These are phyloP conservation scores for Hygrophoropsis aurantiaca DNA, from an alignment of 768 basidiomycete genomes.

Conservation along the genomic window DNA sequence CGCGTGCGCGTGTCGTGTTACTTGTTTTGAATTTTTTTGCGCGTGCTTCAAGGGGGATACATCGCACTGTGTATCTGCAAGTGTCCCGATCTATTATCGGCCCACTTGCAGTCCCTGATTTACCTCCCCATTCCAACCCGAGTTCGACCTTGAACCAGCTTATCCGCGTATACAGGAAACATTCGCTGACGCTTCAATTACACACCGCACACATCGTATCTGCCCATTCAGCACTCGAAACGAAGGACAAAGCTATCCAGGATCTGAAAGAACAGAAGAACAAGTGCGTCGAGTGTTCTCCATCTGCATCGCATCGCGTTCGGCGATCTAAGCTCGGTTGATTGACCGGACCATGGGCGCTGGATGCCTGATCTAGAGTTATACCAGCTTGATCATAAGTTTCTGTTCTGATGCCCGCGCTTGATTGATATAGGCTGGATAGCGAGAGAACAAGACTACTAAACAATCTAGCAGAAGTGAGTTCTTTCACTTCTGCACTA, in stretches of 20 bases:
- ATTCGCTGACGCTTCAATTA: slow-evolving; percentile 78
- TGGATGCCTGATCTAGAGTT: background rate
- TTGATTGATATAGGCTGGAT: slow-evolving; percentile 51
- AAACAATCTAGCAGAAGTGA: slow-evolving; percentile 67
- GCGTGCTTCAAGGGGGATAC: too few species aligned
- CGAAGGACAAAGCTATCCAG: slow-evolving; percentile 76
- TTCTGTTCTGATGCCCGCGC: slow-evolving; percentile 14
- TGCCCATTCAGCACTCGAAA: slow-evolving; percentile 75
- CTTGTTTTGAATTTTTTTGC: too few species aligned
- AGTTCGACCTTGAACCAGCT: background rate
- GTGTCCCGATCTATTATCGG: too few species aligned
- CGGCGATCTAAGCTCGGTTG: background rate
- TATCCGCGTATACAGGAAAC: slow-evolving; percentile 54
- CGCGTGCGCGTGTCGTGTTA: background rate
- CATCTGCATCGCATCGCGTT: background rate
- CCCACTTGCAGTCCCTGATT: too few species aligned
- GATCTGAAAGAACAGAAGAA: slow-evolving; percentile 84
- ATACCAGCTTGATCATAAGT: slow-evolving; percentile 1
- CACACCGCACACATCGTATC: slow-evolving; percentile 88
- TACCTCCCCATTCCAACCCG: background rate
- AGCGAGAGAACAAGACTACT: slow-evolving; percentile 72
- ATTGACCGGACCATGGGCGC: background rate
- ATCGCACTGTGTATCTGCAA: too few species aligned
- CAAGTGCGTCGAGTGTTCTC: slow-evolving; percentile 48
- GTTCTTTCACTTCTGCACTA: slow-evolving; percentile 12